These are phyloP conservation scores for Synchytrium microbalum DNA, from an alignment of 371 early-diverging fungal species.

Conservation along the genomic window DNA sequence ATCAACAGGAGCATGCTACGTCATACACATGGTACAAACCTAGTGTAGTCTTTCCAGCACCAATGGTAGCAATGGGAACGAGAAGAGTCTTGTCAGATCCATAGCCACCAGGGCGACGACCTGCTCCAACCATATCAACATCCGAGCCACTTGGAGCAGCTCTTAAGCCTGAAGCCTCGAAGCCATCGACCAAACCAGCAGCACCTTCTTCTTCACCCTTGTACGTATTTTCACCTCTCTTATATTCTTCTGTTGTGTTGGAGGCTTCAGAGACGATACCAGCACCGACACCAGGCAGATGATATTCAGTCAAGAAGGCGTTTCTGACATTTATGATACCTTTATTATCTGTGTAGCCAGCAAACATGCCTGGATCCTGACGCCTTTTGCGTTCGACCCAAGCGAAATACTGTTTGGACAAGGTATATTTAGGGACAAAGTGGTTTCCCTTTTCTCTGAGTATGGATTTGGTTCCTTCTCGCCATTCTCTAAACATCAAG, in stretches of 20 bases:
- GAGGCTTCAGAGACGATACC: conserved; percentile 9
- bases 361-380: conserved; percentile 63
- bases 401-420: conserved; percentile 61
- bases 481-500: conserved; percentile 87
- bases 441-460: conserved; percentile 20
- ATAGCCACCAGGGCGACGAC: too few relatives aligned
- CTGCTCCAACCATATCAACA: background rate
- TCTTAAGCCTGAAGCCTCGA: background rate
- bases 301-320: conserved; percentile 49
- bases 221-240: conserved; percentile 18
- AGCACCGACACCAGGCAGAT: background rate
- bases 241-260: conserved; percentile 23
- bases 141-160: conserved; percentile 4
- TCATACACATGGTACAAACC: conserved; percentile 47
- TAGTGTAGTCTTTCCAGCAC: conserved; percentile 66
- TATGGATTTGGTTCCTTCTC: conserved; percentile 74
- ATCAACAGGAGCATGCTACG: conserved; percentile 34
- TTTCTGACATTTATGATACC: conserved; percentile 75
- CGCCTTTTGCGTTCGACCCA: conserved; percentile 61
- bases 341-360: conserved; percentile 50
- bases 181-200: background rate
- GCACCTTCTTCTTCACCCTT: conserved; percentile 4
- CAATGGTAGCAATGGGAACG: conserved; percentile 66
- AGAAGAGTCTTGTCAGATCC: conserved; percentile 51
- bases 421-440: conserved; percentile 41